Base-by-base conservation (phyloP, 805 yeast species). In the Candida germanica region DNA sequence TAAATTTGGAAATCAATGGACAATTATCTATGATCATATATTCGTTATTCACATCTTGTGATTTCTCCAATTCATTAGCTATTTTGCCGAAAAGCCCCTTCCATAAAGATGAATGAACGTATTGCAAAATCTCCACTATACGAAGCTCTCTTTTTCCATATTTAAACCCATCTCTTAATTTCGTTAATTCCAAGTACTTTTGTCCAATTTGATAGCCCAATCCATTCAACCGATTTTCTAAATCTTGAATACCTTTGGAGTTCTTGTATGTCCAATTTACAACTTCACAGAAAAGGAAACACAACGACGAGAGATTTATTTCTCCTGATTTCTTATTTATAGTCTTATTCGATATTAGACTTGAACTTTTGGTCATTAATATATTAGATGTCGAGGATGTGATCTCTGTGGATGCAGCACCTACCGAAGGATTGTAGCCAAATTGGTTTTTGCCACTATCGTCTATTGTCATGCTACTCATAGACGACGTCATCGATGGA, bases 141-240 rank as follows among this genome's bases (percentile, higher is more conserved):
- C 73, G 73, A 7, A 73, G 67, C 45, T 83, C 89, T 43, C 94
- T 72, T 49, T 79, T 81, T 14, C 83, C 79, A 18, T 73, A 64
- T 47, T 57, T 73, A 35, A 58, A 50, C 22, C 88, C 86, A 36
- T 80, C 87, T 39, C 95, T 65, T 29, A 83, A 51, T 23, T 83
- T 79, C 6, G 77, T 66, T 43, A 87, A 64, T 53, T 87, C 95
- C 22, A 86, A 59, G 44, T 75, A 69, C 43, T 86, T 74, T 38
- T 77, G 74, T 2, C 96, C 96, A 26, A 87, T 75, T 26, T 79
- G 78, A 53, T 86, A 85, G 1, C 96, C 96, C 28, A 84, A 60
- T 8, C 79, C 75, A 54, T 83, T 86, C 33, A 87, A 67, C 35
- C 80, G 62, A 21, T 55, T 58, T 38, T 68, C 74, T 26, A 68